These are phyloP conservation scores for Leccinum sublutescens DNA, from an alignment of 768 basidiomycete genomes.

Conservation along the genomic window DNA sequence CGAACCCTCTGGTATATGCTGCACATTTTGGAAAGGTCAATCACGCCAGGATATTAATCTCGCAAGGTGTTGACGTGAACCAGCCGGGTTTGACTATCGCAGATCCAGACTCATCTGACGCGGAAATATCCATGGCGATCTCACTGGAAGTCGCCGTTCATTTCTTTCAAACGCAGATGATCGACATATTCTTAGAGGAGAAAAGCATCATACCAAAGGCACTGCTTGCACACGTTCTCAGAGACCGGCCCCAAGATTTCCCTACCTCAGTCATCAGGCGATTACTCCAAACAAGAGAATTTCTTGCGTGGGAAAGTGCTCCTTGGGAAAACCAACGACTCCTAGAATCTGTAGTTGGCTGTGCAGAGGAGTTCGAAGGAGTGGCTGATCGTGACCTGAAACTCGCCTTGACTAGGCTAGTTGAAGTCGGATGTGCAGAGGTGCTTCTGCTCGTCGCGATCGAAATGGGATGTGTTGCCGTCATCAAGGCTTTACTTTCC, in stretches of 20 bases:
- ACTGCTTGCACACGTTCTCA: neutral
- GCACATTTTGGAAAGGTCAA: neutral
- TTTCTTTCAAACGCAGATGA: neutral
- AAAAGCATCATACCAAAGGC: neutral
- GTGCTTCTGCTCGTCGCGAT: constrained; percentile 6
- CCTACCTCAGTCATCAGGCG: neutral
- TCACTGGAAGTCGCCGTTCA: constrained; percentile 1
- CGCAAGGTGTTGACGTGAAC: neutral
- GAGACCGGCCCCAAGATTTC: neutral
- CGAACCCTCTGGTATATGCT: constrained; percentile 9
- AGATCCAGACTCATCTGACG: neutral
- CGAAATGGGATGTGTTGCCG: constrained; percentile 4
- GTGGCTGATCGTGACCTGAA: neutral
- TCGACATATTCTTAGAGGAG: neutral
- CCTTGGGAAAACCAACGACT: neutral
- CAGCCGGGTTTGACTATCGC: neutral
- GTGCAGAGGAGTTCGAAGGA: neutral
- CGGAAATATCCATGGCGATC: neutral
- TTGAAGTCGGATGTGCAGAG: constrained; percentile 1
- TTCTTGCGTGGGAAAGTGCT: neutral
- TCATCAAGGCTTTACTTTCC: neutral
- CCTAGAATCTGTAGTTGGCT: neutral
- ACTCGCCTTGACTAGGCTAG: neutral
- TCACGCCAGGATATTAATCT: neutral
- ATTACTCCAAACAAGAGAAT: neutral